Evolutionary conservation across 805 yeast species (phyloP).

Genomic region (Spathaspora passalidarum): DNA sequence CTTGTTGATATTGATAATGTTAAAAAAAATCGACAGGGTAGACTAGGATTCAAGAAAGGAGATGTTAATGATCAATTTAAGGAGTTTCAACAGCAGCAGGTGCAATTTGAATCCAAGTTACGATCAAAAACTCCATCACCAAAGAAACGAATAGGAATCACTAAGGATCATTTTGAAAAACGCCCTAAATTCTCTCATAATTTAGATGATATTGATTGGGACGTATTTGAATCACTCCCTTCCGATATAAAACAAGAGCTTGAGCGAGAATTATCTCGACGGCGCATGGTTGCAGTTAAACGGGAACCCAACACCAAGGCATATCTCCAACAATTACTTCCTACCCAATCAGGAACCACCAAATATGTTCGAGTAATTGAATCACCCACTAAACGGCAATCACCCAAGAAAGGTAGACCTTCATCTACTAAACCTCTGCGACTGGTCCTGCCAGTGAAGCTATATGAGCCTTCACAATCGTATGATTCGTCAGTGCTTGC

Average conservation of each 20-base stretch:
- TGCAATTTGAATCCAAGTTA: background rate
- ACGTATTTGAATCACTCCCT: conserved; percentile 65
- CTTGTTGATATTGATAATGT: conserved; percentile 40
- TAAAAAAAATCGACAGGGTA: conserved; percentile 21
- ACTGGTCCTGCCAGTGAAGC: background rate
- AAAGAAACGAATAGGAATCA: background rate
- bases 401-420: background rate
- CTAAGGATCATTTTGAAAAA: background rate
- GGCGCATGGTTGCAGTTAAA: conserved; percentile 26
- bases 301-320: conserved; percentile 16
- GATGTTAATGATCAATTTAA: conserved; percentile 1
- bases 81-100: background rate
- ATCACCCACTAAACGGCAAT: conserved; percentile 18
- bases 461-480: conserved; percentile 13
- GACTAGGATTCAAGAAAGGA: conserved; percentile 19
- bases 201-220: conserved; percentile 51
- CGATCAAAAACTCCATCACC: background rate
- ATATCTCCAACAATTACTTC: conserved; percentile 37
- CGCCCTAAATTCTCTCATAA: conserved; percentile 1
- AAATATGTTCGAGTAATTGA: conserved; percentile 31
- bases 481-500: conserved; percentile 35
- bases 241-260: conserved; percentile 62
- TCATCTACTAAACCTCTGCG: background rate
- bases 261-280: conserved; percentile 45
- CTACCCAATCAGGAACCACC: conserved; percentile 26